Base-by-base conservation (phyloP, 768 basidiomycete species). In the Pulveroboletus sp. region DNA sequence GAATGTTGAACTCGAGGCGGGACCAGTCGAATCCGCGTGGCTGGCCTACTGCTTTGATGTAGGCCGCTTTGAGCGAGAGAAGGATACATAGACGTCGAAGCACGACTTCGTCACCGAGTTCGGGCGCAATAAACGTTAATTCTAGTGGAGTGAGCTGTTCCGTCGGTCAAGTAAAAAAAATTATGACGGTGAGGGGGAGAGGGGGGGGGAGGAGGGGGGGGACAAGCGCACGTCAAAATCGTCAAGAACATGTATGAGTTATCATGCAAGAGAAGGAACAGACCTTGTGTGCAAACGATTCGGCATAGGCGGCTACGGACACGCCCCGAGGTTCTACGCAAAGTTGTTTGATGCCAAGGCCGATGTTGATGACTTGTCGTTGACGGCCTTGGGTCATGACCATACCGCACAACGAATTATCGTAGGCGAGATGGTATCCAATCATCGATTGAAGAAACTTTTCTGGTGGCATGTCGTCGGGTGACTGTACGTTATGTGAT, bases 31-130 rank as follows among this genome's bases (percentile, higher is more conserved):
- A 90, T 1, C 86, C 88, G 14, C 81, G 68, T 5, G 86, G 82
- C 54, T 90, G 89, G 2, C 88, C 90, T 52, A 91, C 83, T 0
- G 90, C 90, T 57, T 84, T 83, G 69, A 89, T 83, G 66, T 92
- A 91, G 3, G 90, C 82, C 18, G 84, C 74, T 58, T 92, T 93
- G 61, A 92, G 75, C 2, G 89, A 79, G 32, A 92, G 80, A 42
- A 90, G 73, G 62, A 89, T 85, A 66, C 80, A 86, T 3, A 92
- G 72, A 1, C 90, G 79, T 10, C 87, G 83, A 31, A 92, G 77
- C 18, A 82, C 75, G 47, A 82, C 72, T 27, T 86, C 82, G 55
- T 87, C 84, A 1, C 74, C 73, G 28, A 75, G 71, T 24, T 76
- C 76, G 46, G 74, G 71, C 0, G 69, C 61, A 44, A 87, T 70